Base-by-base conservation (phyloP, 371 early-diverging fungal genomes). In the Rhizopus stolonifer region DNA sequence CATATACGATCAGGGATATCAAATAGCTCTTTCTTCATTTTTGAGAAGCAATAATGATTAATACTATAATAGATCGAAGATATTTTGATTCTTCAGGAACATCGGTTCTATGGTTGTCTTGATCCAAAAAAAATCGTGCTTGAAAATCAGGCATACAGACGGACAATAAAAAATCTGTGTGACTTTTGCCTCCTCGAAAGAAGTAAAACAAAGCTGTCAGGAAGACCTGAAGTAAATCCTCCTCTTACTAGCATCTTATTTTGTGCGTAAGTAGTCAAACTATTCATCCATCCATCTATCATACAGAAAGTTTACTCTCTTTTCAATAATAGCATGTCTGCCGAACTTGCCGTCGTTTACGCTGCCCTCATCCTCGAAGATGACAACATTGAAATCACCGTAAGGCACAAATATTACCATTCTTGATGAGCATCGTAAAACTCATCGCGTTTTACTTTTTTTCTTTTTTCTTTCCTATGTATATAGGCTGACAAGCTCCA, bases 301-400 rank as follows among this genome's bases (percentile, higher is more conserved):
- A n/a, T 42, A 6, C 17, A 13, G 15, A 31, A 43, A 43, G 9
- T 4, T 3, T 36, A 32, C 13, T 26, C 11, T 15, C 2, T 26
- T 15, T 45, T 14, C 18, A 9, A 17, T 26, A 25, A 15, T 65
- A 77, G 67, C 58, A 77, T 77, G 77, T 78, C 79, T 63, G 75
- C 86, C 74, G 95, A 96, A 85, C 86, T 87, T 68, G 97, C 97
- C 76, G 84, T 92, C 80, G 89, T 87, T 64, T 96, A 96, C 90
- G 95, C 98, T 62, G 88, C 98, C 54, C 91, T 98, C 77, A 95
- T 96, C 89, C 95, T 98, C 71, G 86, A 92, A 79, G 98, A 97
- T 80, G 98, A 94, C 77, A 85, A 89, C 65, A 80, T 94, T 74
- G 97, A 92, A 67, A 90, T 97, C 88, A 90, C 96, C 64, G 96